Percentiles rank a stretch among this genome's conserved stretches.
These are phyloP conservation scores for Pugionium dolabratum DNA, from an alignment of 345 rosid species.

Conservation along the genomic window DNA sequence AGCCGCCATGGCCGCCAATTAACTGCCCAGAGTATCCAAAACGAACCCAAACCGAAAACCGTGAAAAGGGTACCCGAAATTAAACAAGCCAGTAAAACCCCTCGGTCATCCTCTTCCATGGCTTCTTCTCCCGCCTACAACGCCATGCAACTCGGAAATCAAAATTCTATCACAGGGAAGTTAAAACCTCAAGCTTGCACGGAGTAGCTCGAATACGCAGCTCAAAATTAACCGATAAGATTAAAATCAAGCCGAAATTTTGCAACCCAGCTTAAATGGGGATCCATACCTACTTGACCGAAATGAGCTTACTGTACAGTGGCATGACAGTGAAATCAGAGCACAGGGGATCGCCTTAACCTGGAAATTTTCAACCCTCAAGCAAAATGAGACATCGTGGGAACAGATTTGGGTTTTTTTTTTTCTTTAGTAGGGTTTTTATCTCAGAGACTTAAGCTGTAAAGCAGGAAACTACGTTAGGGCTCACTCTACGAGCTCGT, in stretches of 20 bases:
- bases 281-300: conserved; percentile 50
- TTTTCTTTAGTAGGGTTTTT: conserved; percentile 39
- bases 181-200: conserved; percentile 15
- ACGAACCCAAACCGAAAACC: conserved; percentile 74
- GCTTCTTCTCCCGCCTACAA: conserved; percentile 57
- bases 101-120: conserved; percentile 82
- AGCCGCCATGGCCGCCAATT: conserved; percentile 99
- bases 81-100: conserved; percentile 65
- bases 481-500: conserved; percentile 33
- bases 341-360: conserved; percentile 31
- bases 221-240: conserved; percentile 19
- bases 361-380: conserved; percentile 16
- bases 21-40: conserved; percentile 85
- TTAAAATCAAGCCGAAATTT: conserved; percentile 14
- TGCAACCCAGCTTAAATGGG: conserved; percentile 27
- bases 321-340: conserved; percentile 57
- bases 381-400: conserved; percentile 41
- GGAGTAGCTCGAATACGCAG: neutral
- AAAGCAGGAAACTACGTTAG: conserved; percentile 34
- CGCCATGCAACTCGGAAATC: conserved; percentile 36
- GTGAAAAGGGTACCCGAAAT: conserved; percentile 86
- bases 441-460: conserved; percentile 38
- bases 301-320: conserved; percentile 50
- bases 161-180: conserved; percentile 14
- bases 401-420: conserved; percentile 29